phyloP scores from a whole-genome alignment of 345 rosid genomes.

The Murraya koenigii region DNA sequence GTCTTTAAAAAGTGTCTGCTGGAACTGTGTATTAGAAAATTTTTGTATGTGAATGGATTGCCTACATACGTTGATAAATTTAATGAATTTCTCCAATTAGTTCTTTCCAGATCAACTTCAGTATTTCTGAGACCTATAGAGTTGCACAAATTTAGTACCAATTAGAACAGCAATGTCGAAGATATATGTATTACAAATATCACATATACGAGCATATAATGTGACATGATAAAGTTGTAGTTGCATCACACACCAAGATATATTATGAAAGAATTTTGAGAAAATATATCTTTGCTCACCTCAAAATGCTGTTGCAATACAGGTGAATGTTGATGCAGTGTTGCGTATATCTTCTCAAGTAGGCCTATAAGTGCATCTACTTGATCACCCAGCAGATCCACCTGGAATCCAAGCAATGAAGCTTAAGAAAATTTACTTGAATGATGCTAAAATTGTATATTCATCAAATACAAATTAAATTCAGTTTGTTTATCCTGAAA shows the following conservation, averaged over 20 bases:
- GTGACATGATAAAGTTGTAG: neutral
- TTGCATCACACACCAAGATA: neutral
- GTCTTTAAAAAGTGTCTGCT: neutral
- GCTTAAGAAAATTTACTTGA: neutral
- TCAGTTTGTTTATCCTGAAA: neutral
- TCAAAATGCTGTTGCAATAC: slow-evolving; percentile 41
- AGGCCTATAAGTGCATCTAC: slow-evolving; percentile 51
- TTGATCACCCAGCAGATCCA: slow-evolving; percentile 83
- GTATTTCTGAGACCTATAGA: slow-evolving; percentile 49
- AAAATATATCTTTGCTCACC: slow-evolving; percentile 31
- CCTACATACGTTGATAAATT: too few species aligned
- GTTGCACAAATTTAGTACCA: neutral
- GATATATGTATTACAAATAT: neutral
- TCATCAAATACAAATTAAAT: neutral
- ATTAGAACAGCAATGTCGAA: neutral
- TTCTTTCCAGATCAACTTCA: slow-evolving; percentile 54
- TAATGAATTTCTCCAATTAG: slow-evolving; percentile 18
- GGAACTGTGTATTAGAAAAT: neutral
- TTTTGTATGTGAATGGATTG: neutral
- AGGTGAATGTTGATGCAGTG: slow-evolving; percentile 38
- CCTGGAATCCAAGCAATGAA: slow-evolving; percentile 33
- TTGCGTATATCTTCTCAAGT: slow-evolving; percentile 50
- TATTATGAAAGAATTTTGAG: neutral
- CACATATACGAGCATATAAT: neutral
- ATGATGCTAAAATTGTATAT: neutral